Percentiles rank a stretch among this genome's conserved stretches.
phyloP scores from a whole-genome alignment of 306 rosid species.

The Adenanthera pavonina region DNA sequence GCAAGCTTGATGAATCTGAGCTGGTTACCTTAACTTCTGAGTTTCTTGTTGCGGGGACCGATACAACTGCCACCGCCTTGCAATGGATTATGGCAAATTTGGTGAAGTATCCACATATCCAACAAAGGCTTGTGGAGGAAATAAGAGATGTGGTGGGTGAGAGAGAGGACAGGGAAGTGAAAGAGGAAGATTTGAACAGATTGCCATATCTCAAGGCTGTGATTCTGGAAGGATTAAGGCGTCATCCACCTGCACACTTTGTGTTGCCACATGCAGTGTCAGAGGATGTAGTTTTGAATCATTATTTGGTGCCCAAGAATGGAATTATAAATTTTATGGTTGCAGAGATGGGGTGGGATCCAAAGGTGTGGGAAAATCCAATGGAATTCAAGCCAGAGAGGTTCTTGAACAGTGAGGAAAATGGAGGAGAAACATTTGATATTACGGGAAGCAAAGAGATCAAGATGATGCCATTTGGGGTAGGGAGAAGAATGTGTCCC shows the following conservation, averaged over 20 bases:
- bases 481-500: neutral
- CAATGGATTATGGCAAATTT: neutral
- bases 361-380: neutral
- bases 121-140: neutral
- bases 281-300: neutral
- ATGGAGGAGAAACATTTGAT: neutral
- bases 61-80: neutral
- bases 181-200: neutral
- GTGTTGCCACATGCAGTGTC: neutral
- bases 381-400: slow-evolving; percentile 1
- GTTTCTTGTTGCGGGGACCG: neutral
- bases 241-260: neutral
- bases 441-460: neutral
- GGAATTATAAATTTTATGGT: neutral
- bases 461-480: neutral
- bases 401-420: neutral
- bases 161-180: neutral
- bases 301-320: neutral
- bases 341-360: neutral
- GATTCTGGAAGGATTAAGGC: neutral
- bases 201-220: neutral
- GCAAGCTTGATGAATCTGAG: neutral
- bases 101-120: neutral
- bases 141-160: neutral
- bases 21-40: neutral